A percentile compares a stretch with the other conserved stretches of the same genome.
These are phyloP conservation scores for Penicillium coffeae DNA, from an alignment of 495 filamentous ascomycete species.

Conservation along the genomic window DNA sequence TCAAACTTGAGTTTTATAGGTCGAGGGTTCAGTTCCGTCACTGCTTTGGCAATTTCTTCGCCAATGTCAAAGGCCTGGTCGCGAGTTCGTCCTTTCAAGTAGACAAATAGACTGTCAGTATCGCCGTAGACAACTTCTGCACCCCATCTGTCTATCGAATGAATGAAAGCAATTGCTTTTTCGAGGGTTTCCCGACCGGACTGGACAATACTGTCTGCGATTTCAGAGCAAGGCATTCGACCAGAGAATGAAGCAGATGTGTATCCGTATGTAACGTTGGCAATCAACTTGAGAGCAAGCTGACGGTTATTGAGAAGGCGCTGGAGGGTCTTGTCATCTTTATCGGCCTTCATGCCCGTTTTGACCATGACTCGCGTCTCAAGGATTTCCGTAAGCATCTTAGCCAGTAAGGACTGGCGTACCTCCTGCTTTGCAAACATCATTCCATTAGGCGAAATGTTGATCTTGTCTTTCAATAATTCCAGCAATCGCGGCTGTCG, in stretches of 20 bases:
- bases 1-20: conserved; percentile 97
- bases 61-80: conserved; percentile 91
- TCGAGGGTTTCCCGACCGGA: conserved; percentile 92
- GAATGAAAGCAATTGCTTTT: conserved; percentile 88
- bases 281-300: conserved; percentile 91
- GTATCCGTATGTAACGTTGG: conserved; percentile 98
- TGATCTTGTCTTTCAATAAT: conserved; percentile 80
- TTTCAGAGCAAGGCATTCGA: conserved; percentile 95
- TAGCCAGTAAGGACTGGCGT: conserved; percentile 85
- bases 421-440: conserved; percentile 87
- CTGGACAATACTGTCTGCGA: conserved; percentile 97
- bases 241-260: conserved; percentile 94
- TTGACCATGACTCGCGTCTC: conserved; percentile 99
- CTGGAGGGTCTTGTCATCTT: conserved; percentile 82
- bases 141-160: conserved; percentile 79
- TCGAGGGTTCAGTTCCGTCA: conserved; percentile 87
- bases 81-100: conserved; percentile 79
- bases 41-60: conserved; percentile 81
- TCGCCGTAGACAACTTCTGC: conserved; percentile 98
- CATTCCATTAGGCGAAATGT: conserved; percentile 93
- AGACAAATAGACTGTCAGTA: conserved; percentile 93
- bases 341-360: conserved; percentile 91
- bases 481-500: conserved; percentile 70
- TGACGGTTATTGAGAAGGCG: conserved; percentile 90
- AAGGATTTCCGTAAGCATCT: conserved; percentile 94